Evolutionary conservation across 2,329 filamentous ascomycete genomes (phyloP).

Genomic region (Annulohypoxylon truncatum): DNA sequence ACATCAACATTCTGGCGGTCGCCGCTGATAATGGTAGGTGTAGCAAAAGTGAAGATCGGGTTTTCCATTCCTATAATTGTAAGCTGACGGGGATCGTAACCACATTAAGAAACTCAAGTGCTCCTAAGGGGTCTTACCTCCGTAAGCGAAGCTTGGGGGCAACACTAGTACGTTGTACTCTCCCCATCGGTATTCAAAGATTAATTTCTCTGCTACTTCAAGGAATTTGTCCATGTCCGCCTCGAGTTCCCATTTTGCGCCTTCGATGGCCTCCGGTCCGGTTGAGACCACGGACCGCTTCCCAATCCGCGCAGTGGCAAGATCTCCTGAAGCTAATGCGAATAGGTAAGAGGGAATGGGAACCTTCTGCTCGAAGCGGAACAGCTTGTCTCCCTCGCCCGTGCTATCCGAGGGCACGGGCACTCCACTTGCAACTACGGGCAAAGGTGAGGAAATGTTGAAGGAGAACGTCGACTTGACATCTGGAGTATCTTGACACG

Average conservation of each 20-base stretch:
- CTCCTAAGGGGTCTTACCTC: slow-evolving; percentile 63
- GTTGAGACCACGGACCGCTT: slow-evolving; percentile 86
- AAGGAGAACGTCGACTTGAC: slow-evolving; percentile 96
- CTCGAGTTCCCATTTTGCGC: slow-evolving; percentile 91
- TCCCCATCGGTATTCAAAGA: slow-evolving; percentile 93
- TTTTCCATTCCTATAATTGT: slow-evolving; percentile 79
- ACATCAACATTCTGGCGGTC: slow-evolving; percentile 94
- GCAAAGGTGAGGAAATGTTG: slow-evolving; percentile 84
- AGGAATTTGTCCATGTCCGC: slow-evolving; percentile 93
- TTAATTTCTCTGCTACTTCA: slow-evolving; percentile 80
- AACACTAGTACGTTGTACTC: slow-evolving; percentile 94
- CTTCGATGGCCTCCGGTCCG: slow-evolving; percentile 86
- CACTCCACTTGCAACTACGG: slow-evolving; percentile 92
- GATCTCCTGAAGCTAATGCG: slow-evolving; percentile 88
- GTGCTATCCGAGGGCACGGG: slow-evolving; percentile 60
- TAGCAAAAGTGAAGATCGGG: slow-evolving; percentile 93
- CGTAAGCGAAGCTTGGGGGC: slow-evolving; percentile 90
- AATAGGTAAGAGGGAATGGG: slow-evolving; percentile 96
- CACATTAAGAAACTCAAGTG: not conserved
- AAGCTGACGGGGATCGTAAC: slow-evolving; percentile 8
- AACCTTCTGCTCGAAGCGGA: slow-evolving; percentile 88
- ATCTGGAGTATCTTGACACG: slow-evolving; percentile 97
- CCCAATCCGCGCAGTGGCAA: slow-evolving; percentile 86
- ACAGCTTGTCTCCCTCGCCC: slow-evolving; percentile 70
- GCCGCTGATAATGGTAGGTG: slow-evolving; percentile 92